Evolutionary conservation across 108 stramenopile genomes (phyloP), one percentile per base, ranked within the genome.

Genomic region (Nannochloropsis oceanica): DNA sequence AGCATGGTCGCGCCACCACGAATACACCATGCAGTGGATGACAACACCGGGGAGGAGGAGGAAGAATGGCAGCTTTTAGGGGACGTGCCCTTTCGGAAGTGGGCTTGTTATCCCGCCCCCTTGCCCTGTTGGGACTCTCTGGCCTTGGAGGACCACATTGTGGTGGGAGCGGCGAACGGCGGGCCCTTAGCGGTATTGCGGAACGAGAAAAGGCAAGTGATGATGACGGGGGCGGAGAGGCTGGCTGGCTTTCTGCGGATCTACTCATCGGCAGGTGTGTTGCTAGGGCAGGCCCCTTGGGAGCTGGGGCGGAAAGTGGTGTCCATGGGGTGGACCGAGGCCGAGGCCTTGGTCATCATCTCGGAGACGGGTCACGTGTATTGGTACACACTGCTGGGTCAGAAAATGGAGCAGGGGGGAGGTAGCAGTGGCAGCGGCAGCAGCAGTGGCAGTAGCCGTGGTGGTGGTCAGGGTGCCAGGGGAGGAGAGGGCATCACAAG

Each of bases 181-280:
- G 88, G 88, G 25, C 84, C 88, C 44, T 44, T 88, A 24, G 88
- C 88, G 27, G 83, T 88, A 81, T 43, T 88, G 73, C 81, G 88
- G 25, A 84, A 88, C 84, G 88, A 85, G 27, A 83, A 83, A 42
- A 85, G 82, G 43, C 81, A 80, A 8, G 81, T 88, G 18, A 82
- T 84, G 84, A 79, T 85, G 9, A 34, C 34, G 34, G 82, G 34
- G 11, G 44, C 25, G 27, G 88, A 82, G 27, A 44, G 79, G 20
- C 43, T 81, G 42, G 27, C 44, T 25, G 82, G 84, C 26, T 46
- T 82, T 5, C 82, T 88, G 18, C 50, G 88, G 27, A 50, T 88
- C n/a, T 88, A 80, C 79, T 59, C 59, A 18, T 85, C 84, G 59
- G 81, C 88, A 24, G 88, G 88, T 11, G 43, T 80, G 7, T 42